Evolutionary conservation across 164 flowering plant species (phyloP), one percentile per base, ranked within the genome.

Genomic region (Kalanchoe fedtschenkoi): DNA sequence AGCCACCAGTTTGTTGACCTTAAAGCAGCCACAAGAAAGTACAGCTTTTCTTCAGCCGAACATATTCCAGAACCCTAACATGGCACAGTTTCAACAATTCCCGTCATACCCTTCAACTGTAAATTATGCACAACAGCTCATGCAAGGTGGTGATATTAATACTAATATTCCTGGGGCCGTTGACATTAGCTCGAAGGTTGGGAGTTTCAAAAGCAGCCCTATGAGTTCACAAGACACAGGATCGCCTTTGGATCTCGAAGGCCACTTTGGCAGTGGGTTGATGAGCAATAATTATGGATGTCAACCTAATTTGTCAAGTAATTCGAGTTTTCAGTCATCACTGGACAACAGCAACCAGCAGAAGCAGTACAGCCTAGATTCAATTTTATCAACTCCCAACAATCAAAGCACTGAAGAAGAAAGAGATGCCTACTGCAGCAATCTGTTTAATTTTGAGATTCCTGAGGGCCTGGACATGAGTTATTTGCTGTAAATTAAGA

Each of bases 1-100:
- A 13, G 90, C 87, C 34, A 66, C 82, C 6, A 71, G 80, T 22
- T 70, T 86, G 32, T 26, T 80, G 14, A 72, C 83, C 0, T 64
- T 81, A 33, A 33, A 29, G 39, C 61, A 58, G 32, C 61, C 7
- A 21, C 54, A 47, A 47, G 24, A 21, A 47, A 47, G 54, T 47
- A 28, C 22, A 21, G 54, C 21, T 5, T 22, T 47, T 7, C 54
- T 47, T 47, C 54, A 5, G 39, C 7, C 8, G 10, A 47, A 9
- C 28, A 19, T 11, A 47, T 47, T 47, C 11, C 29, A 21, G 24
- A 47, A 22, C 54, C 54, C 54, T 46, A 46, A 7, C 54, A 46
- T 46, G 54, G 6, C 54, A 21, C 54, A 46, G 13, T 46, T 46
- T 46, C 54, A 46, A 46, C 26, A 21, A 47, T 47, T 47, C 54